A percentile compares a stretch with the other conserved stretches of the same genome.
phyloP scores from a whole-genome alignment of 208 protist species.

The Novymonas esmeraldas region DNA sequence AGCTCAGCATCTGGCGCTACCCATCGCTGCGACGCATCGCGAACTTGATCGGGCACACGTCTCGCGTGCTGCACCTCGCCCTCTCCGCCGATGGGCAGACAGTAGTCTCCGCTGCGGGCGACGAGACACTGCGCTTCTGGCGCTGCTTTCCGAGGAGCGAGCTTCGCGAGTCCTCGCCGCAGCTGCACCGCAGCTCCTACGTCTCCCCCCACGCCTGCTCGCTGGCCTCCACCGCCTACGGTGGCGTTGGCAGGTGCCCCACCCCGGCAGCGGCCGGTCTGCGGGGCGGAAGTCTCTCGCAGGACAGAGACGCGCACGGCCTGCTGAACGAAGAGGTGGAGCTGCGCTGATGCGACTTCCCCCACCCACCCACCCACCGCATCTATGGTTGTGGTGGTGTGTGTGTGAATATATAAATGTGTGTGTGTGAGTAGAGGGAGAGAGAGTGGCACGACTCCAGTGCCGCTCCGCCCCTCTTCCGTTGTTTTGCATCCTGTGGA shows the following conservation, averaged over 20 bases:
- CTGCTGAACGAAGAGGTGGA: slow-evolving; percentile 22
- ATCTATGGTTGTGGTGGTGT: background rate
- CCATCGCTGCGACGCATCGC: slow-evolving; percentile 96
- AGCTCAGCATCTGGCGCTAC: slow-evolving; percentile 99
- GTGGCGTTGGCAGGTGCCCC: too few species aligned
- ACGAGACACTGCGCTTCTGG: slow-evolving; percentile 98
- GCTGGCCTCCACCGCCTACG: slow-evolving; percentile 1
- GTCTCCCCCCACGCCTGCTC: slow-evolving; percentile 20
- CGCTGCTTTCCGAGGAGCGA: slow-evolving; percentile 71
- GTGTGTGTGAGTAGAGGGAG: background rate
- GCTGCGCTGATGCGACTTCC: slow-evolving; percentile 25
- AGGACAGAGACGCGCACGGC: slow-evolving; percentile 1
- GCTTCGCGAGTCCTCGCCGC: slow-evolving; percentile 21
- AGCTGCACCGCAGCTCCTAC: slow-evolving; percentile 21
- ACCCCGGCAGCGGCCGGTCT: too few species aligned
- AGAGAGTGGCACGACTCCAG: too few species aligned
- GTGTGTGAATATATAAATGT: background rate
- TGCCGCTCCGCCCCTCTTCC: too few species aligned
- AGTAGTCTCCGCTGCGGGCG: slow-evolving; percentile 97
- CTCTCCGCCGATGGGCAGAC: slow-evolving; percentile 97
- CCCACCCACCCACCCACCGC: background rate
- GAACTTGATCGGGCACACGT: slow-evolving; percentile 98
- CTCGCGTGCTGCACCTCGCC: slow-evolving; percentile 98
- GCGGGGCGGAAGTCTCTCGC: slow-evolving; percentile 18
- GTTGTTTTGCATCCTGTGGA: too few species aligned